These are phyloP conservation scores for Xylaria sp. DNA, from an alignment of 2,329 filamentous ascomycete genomes.

Conservation along the genomic window DNA sequence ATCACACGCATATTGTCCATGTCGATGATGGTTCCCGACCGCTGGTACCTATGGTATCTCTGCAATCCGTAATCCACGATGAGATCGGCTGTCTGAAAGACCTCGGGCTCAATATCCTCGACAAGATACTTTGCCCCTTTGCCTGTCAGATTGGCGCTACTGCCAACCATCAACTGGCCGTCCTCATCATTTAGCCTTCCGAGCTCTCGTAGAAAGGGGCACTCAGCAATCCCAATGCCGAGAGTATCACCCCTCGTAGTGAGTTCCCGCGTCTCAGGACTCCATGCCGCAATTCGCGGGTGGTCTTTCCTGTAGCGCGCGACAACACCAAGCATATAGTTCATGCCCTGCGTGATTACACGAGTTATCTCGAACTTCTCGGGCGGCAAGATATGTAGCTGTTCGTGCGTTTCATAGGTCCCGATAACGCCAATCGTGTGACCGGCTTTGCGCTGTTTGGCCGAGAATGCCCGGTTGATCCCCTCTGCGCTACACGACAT, in stretches of 20 bases:
- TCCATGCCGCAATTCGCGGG: conserved; percentile 12
- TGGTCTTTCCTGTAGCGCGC: conserved; percentile 20
- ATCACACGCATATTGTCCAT: conserved; percentile 23
- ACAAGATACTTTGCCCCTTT: conserved; percentile 21
- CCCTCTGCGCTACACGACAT: conserved; percentile 24
- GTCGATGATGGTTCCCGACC: conserved; percentile 25
- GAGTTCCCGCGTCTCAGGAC: conserved; percentile 6
- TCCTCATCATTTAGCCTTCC: conserved; percentile 23
- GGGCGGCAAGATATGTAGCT: conserved; percentile 27
- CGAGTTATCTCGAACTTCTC: conserved; percentile 32
- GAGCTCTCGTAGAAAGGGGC: conserved; percentile 24
- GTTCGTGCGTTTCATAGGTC: conserved; percentile 6
- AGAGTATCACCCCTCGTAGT: conserved; percentile 26
- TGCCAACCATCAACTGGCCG: conserved; percentile 28
- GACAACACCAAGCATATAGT: conserved; percentile 9
- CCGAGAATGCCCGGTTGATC: conserved; percentile 28
- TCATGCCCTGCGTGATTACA: conserved; percentile 24
- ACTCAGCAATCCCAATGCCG: conserved; percentile 24
- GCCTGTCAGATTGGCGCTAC: conserved; percentile 29
- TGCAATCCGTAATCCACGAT: conserved; percentile 30
- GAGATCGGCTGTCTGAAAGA: conserved; percentile 21
- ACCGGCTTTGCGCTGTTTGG: conserved; percentile 26
- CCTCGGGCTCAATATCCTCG: conserved; percentile 27
- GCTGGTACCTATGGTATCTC: conserved; percentile 25
- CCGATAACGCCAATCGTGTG: conserved; percentile 29